A percentile compares a stretch with the other conserved stretches of the same genome.
phyloP scores from a whole-genome alignment of 148 eudicot genomes.

The Chenopodium quinoa region DNA sequence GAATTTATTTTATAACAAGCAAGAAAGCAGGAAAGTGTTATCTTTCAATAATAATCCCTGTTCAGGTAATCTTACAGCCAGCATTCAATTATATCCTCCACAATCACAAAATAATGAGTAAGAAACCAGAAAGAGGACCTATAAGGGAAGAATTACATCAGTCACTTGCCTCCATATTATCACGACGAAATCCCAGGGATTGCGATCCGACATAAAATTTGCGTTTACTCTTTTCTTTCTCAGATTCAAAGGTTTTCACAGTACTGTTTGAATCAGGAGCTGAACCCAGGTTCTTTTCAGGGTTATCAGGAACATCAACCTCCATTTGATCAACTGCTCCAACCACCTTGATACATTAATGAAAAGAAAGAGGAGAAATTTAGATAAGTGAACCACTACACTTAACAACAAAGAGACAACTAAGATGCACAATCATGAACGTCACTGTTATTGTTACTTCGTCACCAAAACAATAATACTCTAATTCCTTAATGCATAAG shows the following conservation, averaged over 20 bases:
- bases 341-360: slow-evolving; percentile 57
- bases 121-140: neutral
- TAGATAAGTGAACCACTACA: neutral
- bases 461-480: neutral
- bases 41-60: neutral
- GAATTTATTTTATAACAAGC: neutral
- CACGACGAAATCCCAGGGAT: slow-evolving; percentile 83
- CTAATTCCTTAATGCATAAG: neutral
- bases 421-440: neutral
- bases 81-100: neutral
- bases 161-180: slow-evolving; percentile 85
- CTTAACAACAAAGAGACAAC: neutral
- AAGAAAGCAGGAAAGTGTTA: neutral
- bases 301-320: slow-evolving; percentile 63
- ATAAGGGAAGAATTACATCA: neutral
- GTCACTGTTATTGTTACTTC: neutral
- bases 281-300: slow-evolving; percentile 61
- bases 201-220: slow-evolving; percentile 91
- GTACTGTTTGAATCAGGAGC: slow-evolving; percentile 56
- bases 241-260: slow-evolving; percentile 43
- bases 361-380: neutral
- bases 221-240: slow-evolving; percentile 69
- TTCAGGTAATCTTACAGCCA: neutral
- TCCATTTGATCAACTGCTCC: slow-evolving; percentile 92
- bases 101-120: neutral